Evolutionary conservation across 2,329 filamentous ascomycete genomes (phyloP), one percentile per base, ranked within the genome.

Genomic region (Huntiella decipiens): DNA sequence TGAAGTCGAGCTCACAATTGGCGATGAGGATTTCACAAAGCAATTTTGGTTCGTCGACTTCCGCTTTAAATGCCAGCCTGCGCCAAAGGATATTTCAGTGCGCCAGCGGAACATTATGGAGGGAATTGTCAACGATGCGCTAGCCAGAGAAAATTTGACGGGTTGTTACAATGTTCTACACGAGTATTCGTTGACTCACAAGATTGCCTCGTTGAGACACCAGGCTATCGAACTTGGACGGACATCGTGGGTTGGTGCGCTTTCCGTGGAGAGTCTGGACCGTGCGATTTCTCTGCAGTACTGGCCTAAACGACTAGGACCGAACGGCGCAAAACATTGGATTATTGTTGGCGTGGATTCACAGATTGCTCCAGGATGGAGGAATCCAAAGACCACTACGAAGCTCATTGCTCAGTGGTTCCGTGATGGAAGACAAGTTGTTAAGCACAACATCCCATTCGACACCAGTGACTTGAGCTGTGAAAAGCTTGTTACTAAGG

Each of bases 41-140:
- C 87, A 92, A 55, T 92, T 93, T 57, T 95, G 82, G 69, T 94
- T 96, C 57, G 82, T 96, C 51, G 87, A 96, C 59, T 77, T 96
- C 55, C 76, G 87, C 49, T 86, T 93, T 54, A 65, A 77, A 11
- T 98, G 93, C 58, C 69, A 66, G 6, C 88, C 88, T 1, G 69
- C 77, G 0, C 70, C 81, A 0, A 61, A 60, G 10, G 63, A 66
- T 42, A 56, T 92, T 5, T 68, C 79, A 0, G 73, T 79, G 19
- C 64, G 65, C 3, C 62, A 92, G 38, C 72, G 79, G 46, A 64
- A 66, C 33, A 72, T 74, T 47, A 63, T 95, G 28, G 84, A 93
- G 57, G 61, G 59, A 13, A 77, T 73, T 51, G 69, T 85, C 33
- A 95, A 98, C 57, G 68, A 73, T 12, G 66, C 74, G 5, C 69